Evolutionary conservation across 106 monocot genomes (phyloP).

Genomic region (Allium cepa): DNA sequence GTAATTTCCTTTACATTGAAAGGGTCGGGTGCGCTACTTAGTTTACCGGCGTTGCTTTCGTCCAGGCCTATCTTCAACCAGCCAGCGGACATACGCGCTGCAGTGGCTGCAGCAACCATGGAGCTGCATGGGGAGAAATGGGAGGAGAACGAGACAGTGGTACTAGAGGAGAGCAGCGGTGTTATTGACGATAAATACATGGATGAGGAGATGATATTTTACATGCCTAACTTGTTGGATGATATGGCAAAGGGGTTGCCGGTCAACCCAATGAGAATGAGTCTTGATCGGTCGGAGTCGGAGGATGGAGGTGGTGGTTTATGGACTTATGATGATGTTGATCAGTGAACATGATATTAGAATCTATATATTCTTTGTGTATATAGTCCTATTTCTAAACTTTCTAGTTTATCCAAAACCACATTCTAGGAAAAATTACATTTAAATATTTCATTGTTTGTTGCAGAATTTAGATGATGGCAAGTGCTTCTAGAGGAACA

Average conservation of each 20-base stretch:
- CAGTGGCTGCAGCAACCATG: constrained; percentile 23
- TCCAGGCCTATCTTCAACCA: constrained; percentile 22
- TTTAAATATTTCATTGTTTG: too few species aligned
- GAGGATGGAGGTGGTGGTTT: constrained; percentile 48
- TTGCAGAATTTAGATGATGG: too few species aligned
- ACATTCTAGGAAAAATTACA: too few species aligned
- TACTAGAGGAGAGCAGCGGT: background rate
- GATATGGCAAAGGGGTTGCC: constrained; percentile 95
- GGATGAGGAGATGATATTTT: constrained; percentile 81
- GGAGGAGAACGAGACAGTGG: background rate
- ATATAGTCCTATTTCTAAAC: too few species aligned
- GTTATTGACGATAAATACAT: constrained; percentile 16
- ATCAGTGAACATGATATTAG: too few species aligned
- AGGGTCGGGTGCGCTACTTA: constrained; percentile 57
- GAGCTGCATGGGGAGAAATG: background rate
- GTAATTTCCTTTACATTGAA: constrained; percentile 63
- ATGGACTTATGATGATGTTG: constrained; percentile 34
- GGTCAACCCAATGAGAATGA: constrained; percentile 75
- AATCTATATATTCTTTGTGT: too few species aligned
- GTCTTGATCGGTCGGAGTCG: constrained; percentile 20
- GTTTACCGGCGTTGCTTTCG: constrained; percentile 46
- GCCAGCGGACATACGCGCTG: constrained; percentile 52
- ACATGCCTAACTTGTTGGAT: constrained; percentile 63
- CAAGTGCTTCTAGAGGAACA: too few species aligned
- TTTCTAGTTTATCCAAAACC: too few species aligned